phyloP scores from a whole-genome alignment of 129 eudicot genomes.

The Flaveria robusta region DNA sequence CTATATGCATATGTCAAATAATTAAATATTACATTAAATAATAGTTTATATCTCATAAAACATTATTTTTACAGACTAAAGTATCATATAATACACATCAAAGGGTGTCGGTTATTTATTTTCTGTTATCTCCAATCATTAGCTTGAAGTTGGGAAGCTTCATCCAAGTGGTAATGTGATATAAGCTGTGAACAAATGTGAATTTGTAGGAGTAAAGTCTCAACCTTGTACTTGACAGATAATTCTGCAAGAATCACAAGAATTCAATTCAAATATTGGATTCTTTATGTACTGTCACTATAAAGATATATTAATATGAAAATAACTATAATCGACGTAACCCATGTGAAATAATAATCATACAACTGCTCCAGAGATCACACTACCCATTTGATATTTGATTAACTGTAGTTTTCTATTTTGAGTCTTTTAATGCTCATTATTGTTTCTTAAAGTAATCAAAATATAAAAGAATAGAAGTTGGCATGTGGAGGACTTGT shows the following conservation, averaged over 20 bases:
- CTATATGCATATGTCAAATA: too few relatives aligned
- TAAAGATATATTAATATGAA: neutral
- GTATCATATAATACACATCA: neutral
- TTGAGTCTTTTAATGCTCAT: constrained; percentile 13
- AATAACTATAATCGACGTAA: neutral
- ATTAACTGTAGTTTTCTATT: neutral
- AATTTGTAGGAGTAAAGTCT: constrained; percentile 6
- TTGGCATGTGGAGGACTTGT: constrained; percentile 19
- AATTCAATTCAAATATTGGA: neutral
- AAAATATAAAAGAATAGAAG: neutral
- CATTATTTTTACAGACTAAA: too few relatives aligned
- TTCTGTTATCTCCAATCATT: constrained; percentile 2
- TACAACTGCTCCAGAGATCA: neutral
- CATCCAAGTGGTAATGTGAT: neutral
- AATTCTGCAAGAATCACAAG: neutral
- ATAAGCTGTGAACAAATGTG: constrained; percentile 19
- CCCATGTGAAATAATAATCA: neutral
- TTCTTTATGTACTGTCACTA: neutral
- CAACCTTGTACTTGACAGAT: neutral
- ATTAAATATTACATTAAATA: too few relatives aligned
- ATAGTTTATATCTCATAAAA: too few relatives aligned
- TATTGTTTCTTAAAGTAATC: constrained; percentile 8
- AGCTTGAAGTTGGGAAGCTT: neutral
- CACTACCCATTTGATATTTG: neutral
- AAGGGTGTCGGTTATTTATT: neutral